Evolutionary conservation across 352 stramenopile genomes (phyloP), one percentile per base, ranked within the genome.

Genomic region (Phytophthora europaea): DNA sequence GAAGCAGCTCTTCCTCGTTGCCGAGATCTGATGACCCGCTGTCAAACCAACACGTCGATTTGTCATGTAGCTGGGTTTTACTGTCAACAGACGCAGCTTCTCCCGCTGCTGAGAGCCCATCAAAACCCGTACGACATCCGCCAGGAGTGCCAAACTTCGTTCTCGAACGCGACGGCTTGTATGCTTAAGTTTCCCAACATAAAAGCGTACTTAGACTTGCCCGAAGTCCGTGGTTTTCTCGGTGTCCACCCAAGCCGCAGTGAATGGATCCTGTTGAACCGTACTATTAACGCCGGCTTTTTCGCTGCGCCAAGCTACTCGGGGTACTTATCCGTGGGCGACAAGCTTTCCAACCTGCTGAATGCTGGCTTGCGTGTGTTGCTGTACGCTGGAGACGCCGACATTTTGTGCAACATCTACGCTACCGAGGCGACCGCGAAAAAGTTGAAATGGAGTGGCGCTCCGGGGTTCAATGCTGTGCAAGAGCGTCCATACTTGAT

Each of bases 181-280:
- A 61, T 89, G 56, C 51, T 64, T 16, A 72, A 87, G 16, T 71
- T 83, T 9, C 76, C 72, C 18, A 65, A 77, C 28, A 60, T 89
- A 0, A 65, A 83, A 28, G 48, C 36, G 10, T 93, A 87, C 56
- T 43, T 92, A 10, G 96, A 98, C 73, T 73, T 63, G 33, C 64
- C 75, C 5, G n/a, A 57, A 4, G 45, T 87, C 31, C 78, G 69
- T 23, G 33, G 65, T 23, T 81, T 72, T 20, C 64, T 89, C 33
- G 73, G 68, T 13, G 77, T 83, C 9, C 60, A 80, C 43, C 65
- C 69, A 38, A 74, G 26, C n/a, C 52, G 70, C n/a, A 47, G 52
- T n/a, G 43, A 76, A 52, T 99, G 96, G 96, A 66, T 88, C 34
- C 78, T 86, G 28, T 97, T 95, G 75, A 99, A 98, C 77, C 89